These are phyloP conservation scores for Melaleuca quinquenervia DNA, from an alignment of 345 rosid species.

Conservation along the genomic window DNA sequence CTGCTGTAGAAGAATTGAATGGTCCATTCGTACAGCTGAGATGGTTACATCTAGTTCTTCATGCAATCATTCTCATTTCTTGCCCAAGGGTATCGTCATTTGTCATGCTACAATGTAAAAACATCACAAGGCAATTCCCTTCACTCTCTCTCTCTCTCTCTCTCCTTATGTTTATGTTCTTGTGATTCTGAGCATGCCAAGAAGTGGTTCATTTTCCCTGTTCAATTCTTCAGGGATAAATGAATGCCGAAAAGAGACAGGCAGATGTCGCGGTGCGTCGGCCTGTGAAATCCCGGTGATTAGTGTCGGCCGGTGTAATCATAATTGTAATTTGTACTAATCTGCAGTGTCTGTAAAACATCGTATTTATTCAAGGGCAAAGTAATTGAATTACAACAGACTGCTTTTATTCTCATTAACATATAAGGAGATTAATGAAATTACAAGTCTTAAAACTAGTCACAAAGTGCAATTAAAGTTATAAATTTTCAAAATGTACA, in stretches of 20 bases:
- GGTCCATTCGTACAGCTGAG: neutral
- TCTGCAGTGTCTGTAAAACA: accelerated
- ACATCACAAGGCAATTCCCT: neutral
- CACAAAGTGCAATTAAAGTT: no score
- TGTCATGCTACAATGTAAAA: neutral
- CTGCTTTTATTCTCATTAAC: no score
- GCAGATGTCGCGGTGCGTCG: neutral
- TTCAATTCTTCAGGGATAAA: neutral
- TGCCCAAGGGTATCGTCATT: neutral
- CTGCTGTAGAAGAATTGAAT: neutral
- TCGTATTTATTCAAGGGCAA: neutral
- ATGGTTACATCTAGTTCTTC: neutral
- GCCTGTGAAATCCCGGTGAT: neutral
- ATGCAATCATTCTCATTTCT: neutral
- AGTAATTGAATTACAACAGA: neutral
- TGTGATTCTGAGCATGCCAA: neutral
- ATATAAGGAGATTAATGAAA: no score
- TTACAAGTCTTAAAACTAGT: no score
- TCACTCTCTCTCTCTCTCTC: neutral
- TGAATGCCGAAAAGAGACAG: neutral
- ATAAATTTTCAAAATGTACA: no score
- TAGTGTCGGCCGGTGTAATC: neutral
- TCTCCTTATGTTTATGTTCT: neutral
- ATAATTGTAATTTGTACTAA: neutral
- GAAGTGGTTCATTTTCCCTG: neutral